Percentiles rank a stretch among this genome's conserved stretches.
These are phyloP conservation scores for Citrullus amarus DNA, from an alignment of 306 rosid genomes.

Conservation along the genomic window DNA sequence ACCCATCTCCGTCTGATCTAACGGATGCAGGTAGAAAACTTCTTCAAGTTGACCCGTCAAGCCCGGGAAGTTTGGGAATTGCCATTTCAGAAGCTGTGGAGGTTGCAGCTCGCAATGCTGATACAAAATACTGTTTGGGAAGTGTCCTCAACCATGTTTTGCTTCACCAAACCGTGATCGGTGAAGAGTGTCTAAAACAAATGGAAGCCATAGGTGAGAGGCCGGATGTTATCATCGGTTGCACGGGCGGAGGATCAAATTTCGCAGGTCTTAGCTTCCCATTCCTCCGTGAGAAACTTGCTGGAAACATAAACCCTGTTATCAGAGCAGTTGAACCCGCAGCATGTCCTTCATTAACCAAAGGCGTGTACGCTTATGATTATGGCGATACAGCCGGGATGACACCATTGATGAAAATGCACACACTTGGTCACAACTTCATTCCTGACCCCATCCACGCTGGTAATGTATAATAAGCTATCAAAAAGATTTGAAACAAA, in stretches of 20 bases:
- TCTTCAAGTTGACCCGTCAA: conserved; percentile 56
- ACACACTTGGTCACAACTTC: conserved; percentile 83
- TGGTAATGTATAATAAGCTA: conserved; percentile 17
- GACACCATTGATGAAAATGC: conserved; percentile 99
- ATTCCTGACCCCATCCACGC: conserved; percentile 95
- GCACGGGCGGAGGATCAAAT: conserved; percentile 94
- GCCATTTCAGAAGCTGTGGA: conserved; percentile 96
- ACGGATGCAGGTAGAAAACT: conserved; percentile 63
- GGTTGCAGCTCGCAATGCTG: conserved; percentile 54
- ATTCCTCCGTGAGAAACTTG: conserved; percentile 69
- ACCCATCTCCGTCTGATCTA: conserved; percentile 70
- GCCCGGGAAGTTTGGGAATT: conserved; percentile 92
- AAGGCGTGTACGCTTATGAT: conserved; percentile 71
- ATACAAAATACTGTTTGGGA: conserved; percentile 80
- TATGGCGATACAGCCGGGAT: conserved; percentile 83
- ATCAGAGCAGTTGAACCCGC: conserved; percentile 90
- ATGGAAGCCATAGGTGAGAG: conserved; percentile 88
- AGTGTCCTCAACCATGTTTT: conserved; percentile 91
- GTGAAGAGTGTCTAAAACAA: conserved; percentile 86
- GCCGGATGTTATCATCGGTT: conserved; percentile 80
- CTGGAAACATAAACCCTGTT: conserved; percentile 57
- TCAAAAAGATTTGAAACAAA: not conserved
- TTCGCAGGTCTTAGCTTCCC: conserved; percentile 94
- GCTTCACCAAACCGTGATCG: conserved; percentile 85
- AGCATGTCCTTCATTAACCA: conserved; percentile 92